A percentile compares a stretch with the other conserved stretches of the same genome.
phyloP scores from a whole-genome alignment of 106 monocot species.

The Cymbidium sinense region DNA sequence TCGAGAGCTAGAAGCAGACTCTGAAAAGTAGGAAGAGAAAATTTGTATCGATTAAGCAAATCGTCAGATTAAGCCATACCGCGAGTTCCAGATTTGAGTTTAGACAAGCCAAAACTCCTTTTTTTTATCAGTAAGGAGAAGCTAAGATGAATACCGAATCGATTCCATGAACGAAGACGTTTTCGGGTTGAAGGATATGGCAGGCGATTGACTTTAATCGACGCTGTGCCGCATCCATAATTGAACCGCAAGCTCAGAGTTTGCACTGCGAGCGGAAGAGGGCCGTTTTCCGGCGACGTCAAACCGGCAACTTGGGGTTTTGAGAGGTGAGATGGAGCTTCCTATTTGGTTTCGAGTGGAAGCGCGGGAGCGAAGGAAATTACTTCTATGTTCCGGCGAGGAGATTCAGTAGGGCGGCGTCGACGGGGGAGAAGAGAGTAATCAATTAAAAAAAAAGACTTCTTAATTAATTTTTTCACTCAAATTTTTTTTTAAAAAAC shows the following conservation, averaged over 20 bases:
- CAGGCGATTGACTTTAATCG: constrained; percentile 32
- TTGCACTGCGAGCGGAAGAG: neutral
- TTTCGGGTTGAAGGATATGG: constrained; percentile 26
- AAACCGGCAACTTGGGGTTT: neutral
- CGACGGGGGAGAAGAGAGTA: neutral
- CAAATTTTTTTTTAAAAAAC: too few species aligned
- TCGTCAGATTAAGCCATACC: neutral
- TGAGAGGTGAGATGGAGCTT: neutral
- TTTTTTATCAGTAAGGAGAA: neutral
- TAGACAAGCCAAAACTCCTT: too few species aligned
- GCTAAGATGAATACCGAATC: constrained; percentile 14
- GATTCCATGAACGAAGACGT: constrained; percentile 2
- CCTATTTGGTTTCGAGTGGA: neutral
- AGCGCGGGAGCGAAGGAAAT: neutral
- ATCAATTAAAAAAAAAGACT: too few species aligned
- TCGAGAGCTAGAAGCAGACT: constrained; percentile 6
- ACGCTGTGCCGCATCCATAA: constrained; percentile 17
- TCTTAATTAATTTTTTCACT: too few species aligned
- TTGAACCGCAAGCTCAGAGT: neutral
- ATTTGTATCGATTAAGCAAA: neutral
- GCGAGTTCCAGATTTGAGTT: neutral
- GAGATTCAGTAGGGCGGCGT: neutral
- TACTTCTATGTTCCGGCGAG: neutral
- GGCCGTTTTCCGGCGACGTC: neutral
- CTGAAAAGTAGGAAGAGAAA: constrained; percentile 1